These are phyloP conservation scores for Candida loeiensis DNA, from an alignment of 805 yeast genomes.

Conservation along the genomic window DNA sequence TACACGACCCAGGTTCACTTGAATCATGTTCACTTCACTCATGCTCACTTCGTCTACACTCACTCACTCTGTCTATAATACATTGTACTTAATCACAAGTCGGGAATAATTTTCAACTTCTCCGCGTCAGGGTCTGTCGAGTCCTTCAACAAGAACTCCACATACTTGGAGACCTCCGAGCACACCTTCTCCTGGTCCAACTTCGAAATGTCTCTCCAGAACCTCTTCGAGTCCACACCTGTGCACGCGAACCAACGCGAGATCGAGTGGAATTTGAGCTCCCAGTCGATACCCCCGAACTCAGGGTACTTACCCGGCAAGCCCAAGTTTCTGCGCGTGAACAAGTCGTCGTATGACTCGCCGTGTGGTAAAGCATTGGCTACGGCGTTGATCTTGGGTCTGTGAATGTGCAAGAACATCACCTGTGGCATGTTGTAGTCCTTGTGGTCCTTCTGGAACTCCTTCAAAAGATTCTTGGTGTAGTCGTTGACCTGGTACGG, in stretches of 20 bases:
- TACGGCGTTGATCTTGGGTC: constrained; percentile 32
- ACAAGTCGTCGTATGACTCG: constrained; percentile 15
- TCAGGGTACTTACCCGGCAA: constrained; percentile 17
- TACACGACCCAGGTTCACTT: no score
- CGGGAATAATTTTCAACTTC: constrained; percentile 6
- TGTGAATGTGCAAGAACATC: constrained; percentile 30
- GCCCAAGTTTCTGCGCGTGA: constrained; percentile 24
- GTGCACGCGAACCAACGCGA: constrained; percentile 30
- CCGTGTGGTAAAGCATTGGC: constrained; percentile 15
- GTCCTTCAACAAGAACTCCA: constrained; percentile 22
- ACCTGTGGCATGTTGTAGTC: constrained; percentile 20
- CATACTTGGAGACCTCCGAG: constrained; percentile 16
- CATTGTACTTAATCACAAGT: constrained; percentile 1
- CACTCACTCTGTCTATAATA: neutral
- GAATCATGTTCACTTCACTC: neutral
- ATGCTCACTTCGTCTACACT: neutral
- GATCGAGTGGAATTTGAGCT: constrained; percentile 30
- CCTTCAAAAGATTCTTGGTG: constrained; percentile 20
- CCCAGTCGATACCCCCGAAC: constrained; percentile 29
- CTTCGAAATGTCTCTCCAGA: constrained; percentile 19
- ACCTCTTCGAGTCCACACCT: constrained; percentile 19
- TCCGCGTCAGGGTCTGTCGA: constrained; percentile 11
- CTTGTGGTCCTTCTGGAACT: constrained; percentile 15
- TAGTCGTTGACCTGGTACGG: constrained; percentile 28
- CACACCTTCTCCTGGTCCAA: constrained; percentile 18